A percentile compares a stretch with the other conserved stretches of the same genome.
These are phyloP conservation scores for Boletus fagicola DNA, from an alignment of 768 basidiomycete genomes.

Conservation along the genomic window DNA sequence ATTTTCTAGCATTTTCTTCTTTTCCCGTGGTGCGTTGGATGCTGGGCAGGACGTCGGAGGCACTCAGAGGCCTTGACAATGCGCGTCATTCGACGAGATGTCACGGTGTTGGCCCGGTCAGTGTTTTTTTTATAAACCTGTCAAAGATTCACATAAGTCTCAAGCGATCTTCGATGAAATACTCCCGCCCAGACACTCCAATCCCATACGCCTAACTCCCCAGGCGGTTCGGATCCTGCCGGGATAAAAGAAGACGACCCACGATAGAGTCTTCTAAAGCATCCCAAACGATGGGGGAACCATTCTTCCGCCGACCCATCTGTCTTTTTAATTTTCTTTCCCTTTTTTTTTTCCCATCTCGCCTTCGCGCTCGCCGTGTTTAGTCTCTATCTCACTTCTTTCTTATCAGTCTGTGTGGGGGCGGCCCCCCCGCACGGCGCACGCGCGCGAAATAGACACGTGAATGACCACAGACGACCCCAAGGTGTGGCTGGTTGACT, in stretches of 20 bases:
- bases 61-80: neutral
- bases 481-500: neutral
- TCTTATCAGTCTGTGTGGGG: constrained; percentile 3
- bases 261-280: neutral
- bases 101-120: constrained; percentile 4
- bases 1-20: neutral
- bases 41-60: neutral
- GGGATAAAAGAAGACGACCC: neutral
- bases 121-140: neutral
- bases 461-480: neutral
- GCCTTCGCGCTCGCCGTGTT: neutral
- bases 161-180: neutral
- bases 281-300: neutral
- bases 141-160: neutral
- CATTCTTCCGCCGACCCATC: neutral
- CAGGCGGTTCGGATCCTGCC: neutral
- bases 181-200: neutral
- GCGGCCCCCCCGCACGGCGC: neutral
- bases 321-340: neutral
- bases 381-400: neutral
- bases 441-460: neutral
- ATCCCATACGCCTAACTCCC: neutral
- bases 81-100: constrained; percentile 6
- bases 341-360: constrained; percentile 2
- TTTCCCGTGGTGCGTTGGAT: neutral